These are phyloP conservation scores for Eucalyptus rudis DNA, from an alignment of 345 rosid genomes.

Conservation along the genomic window DNA sequence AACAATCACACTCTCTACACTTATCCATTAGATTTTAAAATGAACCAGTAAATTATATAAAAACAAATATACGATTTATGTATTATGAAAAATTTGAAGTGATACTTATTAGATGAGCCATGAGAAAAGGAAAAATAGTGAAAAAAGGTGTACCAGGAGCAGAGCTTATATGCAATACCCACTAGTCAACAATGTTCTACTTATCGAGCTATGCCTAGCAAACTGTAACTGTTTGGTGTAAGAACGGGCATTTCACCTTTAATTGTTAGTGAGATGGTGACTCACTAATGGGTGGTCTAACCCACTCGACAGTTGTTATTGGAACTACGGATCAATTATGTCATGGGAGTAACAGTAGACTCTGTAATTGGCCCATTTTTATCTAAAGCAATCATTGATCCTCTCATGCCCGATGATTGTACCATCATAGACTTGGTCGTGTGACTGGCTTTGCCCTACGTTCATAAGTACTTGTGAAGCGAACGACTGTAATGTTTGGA, in stretches of 20 bases:
- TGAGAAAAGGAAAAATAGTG: too few relatives aligned
- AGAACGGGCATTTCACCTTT: background rate
- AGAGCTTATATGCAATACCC: too few relatives aligned
- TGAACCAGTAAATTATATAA: too few relatives aligned
- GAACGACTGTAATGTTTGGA: background rate
- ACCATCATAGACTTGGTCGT: background rate
- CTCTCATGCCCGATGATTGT: background rate
- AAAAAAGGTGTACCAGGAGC: too few relatives aligned
- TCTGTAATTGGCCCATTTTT: background rate
- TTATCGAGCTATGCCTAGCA: too few relatives aligned
- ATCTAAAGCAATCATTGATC: background rate
- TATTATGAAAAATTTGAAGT: too few relatives aligned
- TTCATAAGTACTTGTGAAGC: background rate
- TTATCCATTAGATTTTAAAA: too few relatives aligned
- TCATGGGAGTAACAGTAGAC: background rate
- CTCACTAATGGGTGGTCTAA: rapidly evolving
- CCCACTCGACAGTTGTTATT: background rate
- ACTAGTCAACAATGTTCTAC: too few relatives aligned
- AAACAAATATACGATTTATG: too few relatives aligned
- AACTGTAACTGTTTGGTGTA: background rate
- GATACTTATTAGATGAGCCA: too few relatives aligned
- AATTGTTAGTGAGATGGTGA: background rate
- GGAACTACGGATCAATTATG: background rate
- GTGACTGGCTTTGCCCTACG: background rate
- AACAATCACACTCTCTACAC: background rate